A percentile compares a stretch with the other conserved stretches of the same genome.
Conservation (phyloP, 306 rosid species). For the Mimosa pudica region DNA sequence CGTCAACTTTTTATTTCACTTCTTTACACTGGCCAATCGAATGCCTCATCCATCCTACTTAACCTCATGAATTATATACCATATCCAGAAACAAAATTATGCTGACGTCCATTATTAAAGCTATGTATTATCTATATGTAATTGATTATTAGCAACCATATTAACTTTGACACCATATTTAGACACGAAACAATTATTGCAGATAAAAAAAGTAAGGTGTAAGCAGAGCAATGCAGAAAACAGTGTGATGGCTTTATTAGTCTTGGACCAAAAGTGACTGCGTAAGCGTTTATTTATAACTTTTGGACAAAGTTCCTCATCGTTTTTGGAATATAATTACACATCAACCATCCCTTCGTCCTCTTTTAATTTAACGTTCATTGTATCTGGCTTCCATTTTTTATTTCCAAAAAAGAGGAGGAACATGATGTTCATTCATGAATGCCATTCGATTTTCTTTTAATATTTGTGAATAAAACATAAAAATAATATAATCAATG, state of each 20-base stretch:
- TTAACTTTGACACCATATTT: neutral
- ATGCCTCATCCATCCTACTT: neutral
- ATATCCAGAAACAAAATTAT: neutral
- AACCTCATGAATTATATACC: neutral
- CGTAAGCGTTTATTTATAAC: neutral
- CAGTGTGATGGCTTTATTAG: neutral
- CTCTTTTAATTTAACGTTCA: neutral
- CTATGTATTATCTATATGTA: neutral
- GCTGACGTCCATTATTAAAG: neutral
- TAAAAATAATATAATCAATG: neutral
- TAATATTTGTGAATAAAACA: neutral
- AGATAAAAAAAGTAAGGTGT: neutral
- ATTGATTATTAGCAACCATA: neutral
- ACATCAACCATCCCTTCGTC: neutral
- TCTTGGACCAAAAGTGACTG: neutral
- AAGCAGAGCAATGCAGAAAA: neutral
- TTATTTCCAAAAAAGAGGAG: neutral
- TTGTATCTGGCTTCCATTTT: neutral
- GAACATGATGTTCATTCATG: neutral
- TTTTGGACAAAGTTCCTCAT: neutral
- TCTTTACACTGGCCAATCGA: neutral
- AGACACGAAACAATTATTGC: neutral
- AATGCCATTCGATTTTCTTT: neutral
- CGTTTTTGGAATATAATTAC: neutral
- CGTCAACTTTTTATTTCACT: neutral